A percentile compares a stretch with the other conserved stretches of the same genome.
Evolutionary conservation across 768 basidiomycete species (phyloP).

Genomic region (Auriscalpium microsporum): DNA sequence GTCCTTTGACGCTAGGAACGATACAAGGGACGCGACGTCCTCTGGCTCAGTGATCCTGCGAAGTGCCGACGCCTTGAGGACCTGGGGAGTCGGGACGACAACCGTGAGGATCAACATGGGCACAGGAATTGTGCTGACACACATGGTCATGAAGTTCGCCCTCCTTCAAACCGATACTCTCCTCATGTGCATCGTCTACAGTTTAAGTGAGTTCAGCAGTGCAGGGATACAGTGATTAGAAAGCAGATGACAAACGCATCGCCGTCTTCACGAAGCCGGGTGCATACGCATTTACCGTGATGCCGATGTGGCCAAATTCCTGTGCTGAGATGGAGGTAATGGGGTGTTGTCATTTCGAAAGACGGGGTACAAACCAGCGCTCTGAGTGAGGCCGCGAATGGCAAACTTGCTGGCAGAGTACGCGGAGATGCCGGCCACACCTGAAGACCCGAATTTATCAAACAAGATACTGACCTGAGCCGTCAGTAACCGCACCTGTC

Average conservation of each 20-base stretch:
- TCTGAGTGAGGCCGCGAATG: constrained; percentile 17
- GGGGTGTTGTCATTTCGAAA: neutral
- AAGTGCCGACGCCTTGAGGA: neutral
- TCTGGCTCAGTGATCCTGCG: constrained; percentile 2
- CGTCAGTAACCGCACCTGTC: neutral
- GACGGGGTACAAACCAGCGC: constrained; percentile 1
- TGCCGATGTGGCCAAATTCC: neutral
- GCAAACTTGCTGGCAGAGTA: constrained; percentile 18
- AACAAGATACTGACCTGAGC: neutral
- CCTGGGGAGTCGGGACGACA: neutral
- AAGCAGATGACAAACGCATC: constrained; percentile 6
- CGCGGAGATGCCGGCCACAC: neutral
- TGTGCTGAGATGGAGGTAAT: neutral
- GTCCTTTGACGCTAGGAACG: constrained; percentile 12
- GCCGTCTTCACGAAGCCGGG: constrained; percentile 12
- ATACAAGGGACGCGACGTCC: constrained; percentile 14
- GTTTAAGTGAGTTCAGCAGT: neutral
- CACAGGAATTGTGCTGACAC: neutral
- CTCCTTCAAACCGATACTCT: neutral
- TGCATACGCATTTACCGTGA: constrained; percentile 14
- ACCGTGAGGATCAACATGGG: too few species aligned
- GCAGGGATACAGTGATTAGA: neutral
- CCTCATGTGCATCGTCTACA: neutral
- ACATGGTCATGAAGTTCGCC: neutral
- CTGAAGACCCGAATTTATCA: neutral